These are phyloP conservation scores for Periconia macrospinosa DNA, from an alignment of 2,329 filamentous ascomycete genomes.

Conservation along the genomic window DNA sequence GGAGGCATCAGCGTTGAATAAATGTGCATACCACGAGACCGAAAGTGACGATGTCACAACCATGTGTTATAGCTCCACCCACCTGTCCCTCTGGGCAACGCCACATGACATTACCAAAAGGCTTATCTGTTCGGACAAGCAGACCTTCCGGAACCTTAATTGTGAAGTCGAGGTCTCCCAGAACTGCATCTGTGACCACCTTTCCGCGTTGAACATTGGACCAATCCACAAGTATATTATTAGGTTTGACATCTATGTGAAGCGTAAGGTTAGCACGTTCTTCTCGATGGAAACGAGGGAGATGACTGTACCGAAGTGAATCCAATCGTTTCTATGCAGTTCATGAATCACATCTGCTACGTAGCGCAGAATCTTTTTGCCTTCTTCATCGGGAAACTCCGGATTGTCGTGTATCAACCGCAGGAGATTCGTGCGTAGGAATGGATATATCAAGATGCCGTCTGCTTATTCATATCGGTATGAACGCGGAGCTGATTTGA, in stretches of 20 bases:
- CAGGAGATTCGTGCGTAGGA: too few relatives aligned
- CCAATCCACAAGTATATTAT: constrained; percentile 44
- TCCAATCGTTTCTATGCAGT: constrained; percentile 41
- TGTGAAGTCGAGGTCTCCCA: constrained; percentile 44
- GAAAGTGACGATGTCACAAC: constrained; percentile 44
- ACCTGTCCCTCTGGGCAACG: constrained; percentile 37
- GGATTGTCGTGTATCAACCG: constrained; percentile 37
- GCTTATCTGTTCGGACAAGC: constrained; percentile 39
- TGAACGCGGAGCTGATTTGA: too few relatives aligned
- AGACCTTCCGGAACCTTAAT: constrained; percentile 30
- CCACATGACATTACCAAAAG: constrained; percentile 47
- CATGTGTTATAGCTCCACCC: too few relatives aligned
- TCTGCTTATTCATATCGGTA: too few relatives aligned
- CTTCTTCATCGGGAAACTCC: constrained; percentile 30
- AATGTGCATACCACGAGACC: constrained; percentile 40
- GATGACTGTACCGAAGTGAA: constrained; percentile 39
- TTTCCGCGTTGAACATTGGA: constrained; percentile 34
- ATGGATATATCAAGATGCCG: too few relatives aligned
- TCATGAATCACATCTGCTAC: constrained; percentile 41
- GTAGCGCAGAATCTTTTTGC: constrained; percentile 37
- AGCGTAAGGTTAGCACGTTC: too few relatives aligned
- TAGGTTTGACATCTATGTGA: constrained; percentile 47
- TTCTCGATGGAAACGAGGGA: too few relatives aligned
- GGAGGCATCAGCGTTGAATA: constrained; percentile 9
- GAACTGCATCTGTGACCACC: constrained; percentile 34